phyloP scores from a whole-genome alignment of 1,139 yeast genomes.

The Blastobotrys niveus region DNA sequence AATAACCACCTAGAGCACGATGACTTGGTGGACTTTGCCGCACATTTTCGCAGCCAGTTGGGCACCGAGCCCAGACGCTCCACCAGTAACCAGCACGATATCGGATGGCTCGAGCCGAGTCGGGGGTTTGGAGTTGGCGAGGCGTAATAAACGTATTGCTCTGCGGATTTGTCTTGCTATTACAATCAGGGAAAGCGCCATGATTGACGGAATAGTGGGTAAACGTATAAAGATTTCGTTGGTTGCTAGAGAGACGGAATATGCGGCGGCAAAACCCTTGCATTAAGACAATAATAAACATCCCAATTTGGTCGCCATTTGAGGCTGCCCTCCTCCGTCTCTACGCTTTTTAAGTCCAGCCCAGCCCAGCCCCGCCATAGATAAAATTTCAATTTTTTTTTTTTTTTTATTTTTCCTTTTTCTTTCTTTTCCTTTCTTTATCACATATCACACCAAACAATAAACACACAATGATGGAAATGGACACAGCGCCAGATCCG shows the following conservation, averaged over 20 bases:
- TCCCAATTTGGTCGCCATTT: no score
- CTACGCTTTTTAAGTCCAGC: no score
- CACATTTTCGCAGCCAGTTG: constrained; percentile 48
- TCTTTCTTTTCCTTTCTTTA: not conserved
- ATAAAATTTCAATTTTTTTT: no score
- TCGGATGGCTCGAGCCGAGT: constrained; percentile 8
- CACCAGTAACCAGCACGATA: constrained; percentile 76
- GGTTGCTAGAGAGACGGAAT: no score
- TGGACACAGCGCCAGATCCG: constrained; percentile 17
- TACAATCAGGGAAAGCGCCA: constrained; percentile 24
- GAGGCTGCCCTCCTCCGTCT: no score
- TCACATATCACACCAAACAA: not conserved
- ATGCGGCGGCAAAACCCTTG: no score
- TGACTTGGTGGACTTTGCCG: constrained; percentile 40
- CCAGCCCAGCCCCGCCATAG: not conserved
- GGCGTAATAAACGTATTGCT: constrained; percentile 63
- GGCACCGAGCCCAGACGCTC: constrained; percentile 67
- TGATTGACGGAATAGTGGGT: no score
- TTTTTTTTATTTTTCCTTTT: not conserved
- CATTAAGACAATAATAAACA: no score
- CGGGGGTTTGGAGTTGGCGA: constrained; percentile 53
- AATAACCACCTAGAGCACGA: no score
- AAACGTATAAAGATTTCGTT: no score
- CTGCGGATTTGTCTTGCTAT: constrained; percentile 47
- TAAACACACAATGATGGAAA: constrained; percentile 10